A percentile compares a stretch with the other conserved stretches of the same genome.
phyloP scores from a whole-genome alignment of 2,329 filamentous ascomycete species.

The Aspergillus unguis region DNA sequence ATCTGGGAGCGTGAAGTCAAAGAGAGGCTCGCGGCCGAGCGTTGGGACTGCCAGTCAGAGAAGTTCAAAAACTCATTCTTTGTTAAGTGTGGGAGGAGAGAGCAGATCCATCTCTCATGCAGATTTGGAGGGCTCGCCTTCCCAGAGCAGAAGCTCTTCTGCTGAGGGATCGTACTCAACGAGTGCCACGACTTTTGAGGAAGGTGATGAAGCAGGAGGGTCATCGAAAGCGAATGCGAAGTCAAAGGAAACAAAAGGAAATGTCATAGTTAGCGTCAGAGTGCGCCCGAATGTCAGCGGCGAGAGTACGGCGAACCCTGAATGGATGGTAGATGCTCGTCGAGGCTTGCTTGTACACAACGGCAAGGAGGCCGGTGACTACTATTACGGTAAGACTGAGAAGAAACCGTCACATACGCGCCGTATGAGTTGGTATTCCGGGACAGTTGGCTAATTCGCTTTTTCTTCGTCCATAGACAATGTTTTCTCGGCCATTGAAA shows the following conservation, averaged over 20 bases:
- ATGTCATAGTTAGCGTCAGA: constrained; percentile 91
- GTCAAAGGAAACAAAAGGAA: constrained; percentile 76
- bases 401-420: too few relatives aligned
- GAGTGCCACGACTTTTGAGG: constrained; percentile 84
- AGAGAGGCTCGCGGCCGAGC: constrained; percentile 57
- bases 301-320: constrained; percentile 64
- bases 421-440: constrained; percentile 11
- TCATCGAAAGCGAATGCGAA: constrained; percentile 31
- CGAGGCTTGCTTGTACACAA: constrained; percentile 76
- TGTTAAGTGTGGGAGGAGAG: constrained; percentile 75
- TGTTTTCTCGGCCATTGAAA: constrained; percentile 89
- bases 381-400: constrained; percentile 73
- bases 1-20: constrained; percentile 43
- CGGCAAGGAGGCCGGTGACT: constrained; percentile 87
- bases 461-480: constrained; percentile 63
- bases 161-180: constrained; percentile 90
- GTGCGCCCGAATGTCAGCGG: constrained; percentile 74
- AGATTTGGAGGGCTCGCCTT: constrained; percentile 74
- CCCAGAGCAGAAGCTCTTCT: constrained; percentile 87
- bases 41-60: constrained; percentile 53
- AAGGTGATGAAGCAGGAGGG: constrained; percentile 57
- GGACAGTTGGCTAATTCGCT: constrained; percentile 9
- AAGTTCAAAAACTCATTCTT: constrained; percentile 60
- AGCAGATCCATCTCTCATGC: constrained; percentile 67
- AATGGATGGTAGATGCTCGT: constrained; percentile 89